These are phyloP conservation scores for Apiospora hydei DNA, from an alignment of 2,329 filamentous ascomycete species.

Conservation along the genomic window DNA sequence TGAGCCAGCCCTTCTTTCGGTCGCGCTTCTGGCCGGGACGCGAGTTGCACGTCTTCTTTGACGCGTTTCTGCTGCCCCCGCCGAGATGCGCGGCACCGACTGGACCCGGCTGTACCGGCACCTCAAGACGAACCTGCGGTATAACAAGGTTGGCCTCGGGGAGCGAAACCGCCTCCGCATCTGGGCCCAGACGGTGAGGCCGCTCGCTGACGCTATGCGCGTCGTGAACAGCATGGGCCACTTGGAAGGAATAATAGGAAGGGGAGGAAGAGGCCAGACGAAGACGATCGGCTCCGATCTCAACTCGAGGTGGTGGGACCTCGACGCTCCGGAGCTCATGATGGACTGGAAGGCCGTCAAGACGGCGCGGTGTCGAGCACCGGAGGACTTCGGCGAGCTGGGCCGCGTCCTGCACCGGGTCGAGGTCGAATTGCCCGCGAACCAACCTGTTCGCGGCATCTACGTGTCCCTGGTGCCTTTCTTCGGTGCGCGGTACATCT, in stretches of 20 bases:
- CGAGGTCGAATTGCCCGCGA: constrained; percentile 31
- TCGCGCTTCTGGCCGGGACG: constrained; percentile 37
- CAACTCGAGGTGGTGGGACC: constrained; percentile 5
- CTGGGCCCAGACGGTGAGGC: constrained; percentile 35
- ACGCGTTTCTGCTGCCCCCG: constrained; percentile 32
- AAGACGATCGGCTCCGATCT: neutral
- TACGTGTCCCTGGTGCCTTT: constrained; percentile 35
- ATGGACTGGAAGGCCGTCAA: constrained; percentile 30
- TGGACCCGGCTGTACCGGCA: constrained; percentile 33
- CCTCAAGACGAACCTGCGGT: constrained; percentile 29
- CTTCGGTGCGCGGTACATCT: constrained; percentile 34
- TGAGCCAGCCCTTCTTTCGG: constrained; percentile 36
- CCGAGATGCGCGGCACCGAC: constrained; percentile 31
- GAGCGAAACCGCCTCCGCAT: constrained; percentile 37
- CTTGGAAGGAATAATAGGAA: constrained; percentile 26
- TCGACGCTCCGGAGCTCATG: neutral
- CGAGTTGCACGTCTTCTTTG: constrained; percentile 36
- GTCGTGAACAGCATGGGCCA: constrained; percentile 29
- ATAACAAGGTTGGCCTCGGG: constrained; percentile 32
- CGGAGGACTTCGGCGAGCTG: constrained; percentile 30
- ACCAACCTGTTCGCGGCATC: constrained; percentile 28
- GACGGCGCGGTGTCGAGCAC: constrained; percentile 26
- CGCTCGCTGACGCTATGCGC: constrained; percentile 32
- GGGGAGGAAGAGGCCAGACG: no score
- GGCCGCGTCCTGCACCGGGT: constrained; percentile 27